Percentiles rank a stretch among this genome's conserved stretches.
Conservation (phyloP, 106 monocot species). For the Dendrobium officinale region DNA sequence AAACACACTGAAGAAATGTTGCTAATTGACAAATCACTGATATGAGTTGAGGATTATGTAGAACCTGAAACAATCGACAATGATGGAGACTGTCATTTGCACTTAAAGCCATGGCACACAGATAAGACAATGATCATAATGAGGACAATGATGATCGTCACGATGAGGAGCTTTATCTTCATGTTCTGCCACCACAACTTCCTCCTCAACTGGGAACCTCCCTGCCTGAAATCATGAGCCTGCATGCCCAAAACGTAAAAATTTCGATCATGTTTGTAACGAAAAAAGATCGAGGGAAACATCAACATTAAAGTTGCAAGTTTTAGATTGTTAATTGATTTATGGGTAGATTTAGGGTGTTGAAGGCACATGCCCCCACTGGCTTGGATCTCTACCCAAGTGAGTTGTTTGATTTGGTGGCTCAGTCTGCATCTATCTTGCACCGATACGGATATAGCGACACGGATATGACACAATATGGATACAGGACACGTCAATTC, state of each 20-base stretch:
- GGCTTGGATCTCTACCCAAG: no score
- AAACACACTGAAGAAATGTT: not conserved
- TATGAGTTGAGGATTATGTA: not conserved
- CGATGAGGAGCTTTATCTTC: conserved; percentile 78
- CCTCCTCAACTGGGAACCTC: conserved; percentile 48
- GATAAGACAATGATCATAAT: conserved; percentile 73
- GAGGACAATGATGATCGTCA: conserved; percentile 51
- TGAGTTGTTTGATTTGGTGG: no score
- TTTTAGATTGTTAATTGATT: not conserved
- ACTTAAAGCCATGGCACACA: conserved; percentile 72
- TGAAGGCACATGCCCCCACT: no score
- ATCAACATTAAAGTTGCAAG: no score
- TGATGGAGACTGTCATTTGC: conserved; percentile 10
- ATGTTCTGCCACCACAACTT: conserved; percentile 82
- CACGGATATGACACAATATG: no score
- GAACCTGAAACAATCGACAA: not conserved
- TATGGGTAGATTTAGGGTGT: no score
- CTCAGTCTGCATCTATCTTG: no score
- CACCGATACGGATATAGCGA: no score
- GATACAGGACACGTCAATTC: no score
- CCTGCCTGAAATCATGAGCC: conserved; percentile 70
- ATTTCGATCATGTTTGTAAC: not conserved
- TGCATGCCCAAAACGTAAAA: conserved; percentile 13
- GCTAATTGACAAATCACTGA: not conserved
- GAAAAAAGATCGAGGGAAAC: no score